Conservation (phyloP, 139 green algal genomes). For the Picochlorum sp. region DNA sequence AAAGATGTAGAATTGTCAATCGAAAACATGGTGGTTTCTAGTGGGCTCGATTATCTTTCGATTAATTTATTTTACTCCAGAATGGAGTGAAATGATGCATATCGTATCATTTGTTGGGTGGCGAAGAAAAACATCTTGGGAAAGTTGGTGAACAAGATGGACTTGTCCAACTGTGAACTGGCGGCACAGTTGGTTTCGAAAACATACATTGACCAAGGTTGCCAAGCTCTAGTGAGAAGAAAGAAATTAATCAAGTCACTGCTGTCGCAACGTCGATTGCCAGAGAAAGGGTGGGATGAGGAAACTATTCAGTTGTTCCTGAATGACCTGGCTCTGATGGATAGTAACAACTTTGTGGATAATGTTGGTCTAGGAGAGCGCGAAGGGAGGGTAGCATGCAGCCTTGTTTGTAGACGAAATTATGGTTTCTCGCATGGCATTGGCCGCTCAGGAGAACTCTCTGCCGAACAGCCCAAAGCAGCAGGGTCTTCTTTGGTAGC, state of each 20-base stretch:
- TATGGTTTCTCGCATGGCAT: constrained; percentile 85
- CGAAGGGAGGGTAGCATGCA: constrained; percentile 70
- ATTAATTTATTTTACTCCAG: too few species aligned
- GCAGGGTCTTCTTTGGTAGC: constrained; percentile 80
- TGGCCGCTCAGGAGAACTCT: constrained; percentile 77
- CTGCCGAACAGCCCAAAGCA: constrained; percentile 94
- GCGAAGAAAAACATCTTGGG: too few species aligned
- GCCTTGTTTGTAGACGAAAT: constrained; percentile 63
- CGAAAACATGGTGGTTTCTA: too few species aligned
- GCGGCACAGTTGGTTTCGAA: constrained; percentile 42
- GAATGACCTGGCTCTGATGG: constrained; percentile 84
- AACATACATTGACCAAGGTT: constrained; percentile 64
- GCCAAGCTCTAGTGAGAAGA: constrained; percentile 32
- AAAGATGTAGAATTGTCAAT: too few species aligned
- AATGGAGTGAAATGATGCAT: too few species aligned
- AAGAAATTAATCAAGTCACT: constrained; percentile 56
- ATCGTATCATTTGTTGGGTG: too few species aligned
- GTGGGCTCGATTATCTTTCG: too few species aligned
- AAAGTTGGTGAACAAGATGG: too few species aligned
- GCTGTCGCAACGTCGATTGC: constrained; percentile 61
- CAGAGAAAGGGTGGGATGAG: constrained; percentile 74
- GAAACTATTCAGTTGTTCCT: constrained; percentile 74
- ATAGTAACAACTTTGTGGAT: constrained; percentile 93
- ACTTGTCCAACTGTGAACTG: constrained; percentile 38
- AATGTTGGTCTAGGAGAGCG: constrained; percentile 88